phyloP scores from a whole-genome alignment of 257 asterid genomes.

The Solanum acaule region DNA sequence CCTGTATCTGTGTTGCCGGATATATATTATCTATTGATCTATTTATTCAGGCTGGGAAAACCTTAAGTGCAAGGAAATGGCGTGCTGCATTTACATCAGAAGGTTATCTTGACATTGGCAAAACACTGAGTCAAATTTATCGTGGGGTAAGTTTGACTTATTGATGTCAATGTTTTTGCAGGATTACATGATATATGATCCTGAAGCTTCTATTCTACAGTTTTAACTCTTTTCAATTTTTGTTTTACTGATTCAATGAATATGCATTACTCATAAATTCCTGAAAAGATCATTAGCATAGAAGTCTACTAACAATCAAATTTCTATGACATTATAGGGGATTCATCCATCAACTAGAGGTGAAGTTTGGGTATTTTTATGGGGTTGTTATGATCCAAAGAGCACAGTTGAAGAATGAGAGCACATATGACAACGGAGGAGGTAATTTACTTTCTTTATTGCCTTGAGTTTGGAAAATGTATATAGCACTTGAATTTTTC shows the following conservation, averaged over 20 bases:
- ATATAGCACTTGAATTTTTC: background rate
- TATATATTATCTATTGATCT: background rate
- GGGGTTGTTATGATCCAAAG: constrained; percentile 84
- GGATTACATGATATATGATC: background rate
- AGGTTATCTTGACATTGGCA: constrained; percentile 78
- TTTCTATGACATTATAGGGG: constrained; percentile 39
- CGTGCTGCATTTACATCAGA: constrained; percentile 67
- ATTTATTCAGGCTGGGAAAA: constrained; percentile 67
- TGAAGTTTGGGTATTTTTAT: constrained; percentile 95
- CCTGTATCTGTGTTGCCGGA: background rate
- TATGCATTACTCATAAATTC: background rate
- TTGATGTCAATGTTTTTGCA: background rate
- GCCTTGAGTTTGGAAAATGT: background rate
- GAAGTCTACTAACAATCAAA: background rate
- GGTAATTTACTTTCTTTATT: constrained; percentile 34
- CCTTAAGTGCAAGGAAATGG: constrained; percentile 91
- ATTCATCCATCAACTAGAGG: constrained; percentile 96
- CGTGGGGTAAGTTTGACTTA: constrained; percentile 60
- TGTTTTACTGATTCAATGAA: background rate
- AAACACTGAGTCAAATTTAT: constrained; percentile 66
- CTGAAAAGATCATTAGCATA: background rate
- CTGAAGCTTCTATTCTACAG: too few relatives aligned
- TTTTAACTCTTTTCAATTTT: background rate
- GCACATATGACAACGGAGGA: constrained; percentile 50
- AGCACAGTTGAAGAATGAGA: constrained; percentile 87